Percentiles rank a stretch among this genome's conserved stretches.
Conservation (phyloP, 257 asterid species). For the Jaltomata sinuosa region DNA sequence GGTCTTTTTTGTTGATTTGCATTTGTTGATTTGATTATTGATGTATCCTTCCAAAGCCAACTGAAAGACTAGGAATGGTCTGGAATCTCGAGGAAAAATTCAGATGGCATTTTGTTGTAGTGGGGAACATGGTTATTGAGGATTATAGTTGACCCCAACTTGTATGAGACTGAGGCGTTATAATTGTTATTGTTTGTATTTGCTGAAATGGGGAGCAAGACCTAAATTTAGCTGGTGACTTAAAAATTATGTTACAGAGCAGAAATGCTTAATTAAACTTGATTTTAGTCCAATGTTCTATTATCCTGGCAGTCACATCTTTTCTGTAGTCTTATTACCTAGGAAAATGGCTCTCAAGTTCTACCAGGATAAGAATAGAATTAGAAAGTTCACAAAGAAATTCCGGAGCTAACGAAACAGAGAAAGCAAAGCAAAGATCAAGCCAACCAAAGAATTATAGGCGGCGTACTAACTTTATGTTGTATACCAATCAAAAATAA, state of each 20-base stretch:
- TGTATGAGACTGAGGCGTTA: not conserved
- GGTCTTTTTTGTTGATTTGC: not conserved
- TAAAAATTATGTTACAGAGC: not conserved
- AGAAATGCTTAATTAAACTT: not conserved
- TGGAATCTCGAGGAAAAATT: not conserved
- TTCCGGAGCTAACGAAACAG: not conserved
- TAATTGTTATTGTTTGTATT: not conserved
- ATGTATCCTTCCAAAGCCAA: not conserved
- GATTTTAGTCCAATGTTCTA: not conserved
- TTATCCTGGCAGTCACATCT: not conserved
- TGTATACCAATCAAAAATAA: not conserved
- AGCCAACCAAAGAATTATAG: not conserved
- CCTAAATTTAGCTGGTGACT: not conserved
- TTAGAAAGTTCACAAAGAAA: not conserved
- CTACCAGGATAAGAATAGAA: not conserved
- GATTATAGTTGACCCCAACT: not conserved
- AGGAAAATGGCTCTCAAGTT: not conserved
- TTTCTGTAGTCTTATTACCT: not conserved
- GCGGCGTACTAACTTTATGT: not conserved
- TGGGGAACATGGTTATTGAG: not conserved
- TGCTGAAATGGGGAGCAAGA: not conserved
- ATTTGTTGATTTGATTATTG: not conserved
- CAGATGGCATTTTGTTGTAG: not conserved
- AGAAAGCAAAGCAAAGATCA: not conserved
- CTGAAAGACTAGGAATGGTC: not conserved